Percentiles rank a stretch among this genome's conserved stretches.
These are phyloP conservation scores for Pichia sp. DNA, from an alignment of 1,139 yeast species.

Conservation along the genomic window DNA sequence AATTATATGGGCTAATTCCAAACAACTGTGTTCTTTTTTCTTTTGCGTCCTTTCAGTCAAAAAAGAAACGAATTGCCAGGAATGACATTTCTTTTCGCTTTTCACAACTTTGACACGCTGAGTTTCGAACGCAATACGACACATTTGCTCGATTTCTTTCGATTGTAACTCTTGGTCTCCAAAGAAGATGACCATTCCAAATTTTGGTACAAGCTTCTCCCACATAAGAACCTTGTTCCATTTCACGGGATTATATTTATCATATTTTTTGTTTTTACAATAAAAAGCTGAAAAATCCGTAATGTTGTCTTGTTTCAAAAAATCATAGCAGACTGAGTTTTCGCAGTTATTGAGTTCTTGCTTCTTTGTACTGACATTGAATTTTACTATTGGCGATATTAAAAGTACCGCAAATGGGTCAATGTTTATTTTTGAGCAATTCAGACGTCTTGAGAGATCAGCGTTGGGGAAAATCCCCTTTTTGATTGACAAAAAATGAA, in stretches of 20 bases:
- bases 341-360: background rate
- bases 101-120: conserved; percentile 24
- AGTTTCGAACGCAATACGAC: conserved; percentile 14
- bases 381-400: conserved; percentile 30
- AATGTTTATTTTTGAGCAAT: conserved; percentile 3
- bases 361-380: background rate
- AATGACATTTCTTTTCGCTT: conserved; percentile 24
- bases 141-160: conserved; percentile 29
- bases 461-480: conserved; percentile 4
- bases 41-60: conserved; percentile 28
- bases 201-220: conserved; percentile 31
- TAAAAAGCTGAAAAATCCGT: background rate
- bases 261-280: background rate
- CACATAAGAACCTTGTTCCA: conserved; percentile 30
- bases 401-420: conserved; percentile 31
- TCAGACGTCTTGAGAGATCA: background rate
- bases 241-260: conserved; percentile 27
- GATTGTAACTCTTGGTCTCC: conserved; percentile 33
- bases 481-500: conserved; percentile 27
- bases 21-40: conserved; percentile 29
- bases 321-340: background rate
- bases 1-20: conserved; percentile 25
- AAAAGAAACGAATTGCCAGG: conserved; percentile 29
- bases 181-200: conserved; percentile 30
- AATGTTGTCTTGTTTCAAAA: background rate